Conservation (phyloP, 2,329 filamentous ascomycete species). For the Fonsecaea multimorphosa region DNA sequence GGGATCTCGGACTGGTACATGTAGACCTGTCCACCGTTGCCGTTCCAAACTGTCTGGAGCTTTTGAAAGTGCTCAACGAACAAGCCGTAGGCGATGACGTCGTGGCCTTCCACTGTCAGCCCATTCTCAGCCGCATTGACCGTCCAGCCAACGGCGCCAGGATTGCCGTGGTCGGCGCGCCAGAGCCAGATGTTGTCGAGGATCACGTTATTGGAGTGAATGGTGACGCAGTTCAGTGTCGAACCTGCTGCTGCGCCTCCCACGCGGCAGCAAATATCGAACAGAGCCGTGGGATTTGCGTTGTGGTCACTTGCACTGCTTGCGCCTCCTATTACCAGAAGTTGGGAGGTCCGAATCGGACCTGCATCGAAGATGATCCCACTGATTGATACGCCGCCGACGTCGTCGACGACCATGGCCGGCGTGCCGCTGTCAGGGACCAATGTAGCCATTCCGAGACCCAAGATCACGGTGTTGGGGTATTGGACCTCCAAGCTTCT, state of each 20-base stretch:
- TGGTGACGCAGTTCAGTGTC: not conserved
- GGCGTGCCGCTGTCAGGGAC: constrained; percentile 1
- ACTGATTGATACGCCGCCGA: not conserved
- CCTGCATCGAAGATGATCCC: constrained; percentile 1
- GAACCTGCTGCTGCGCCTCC: not conserved
- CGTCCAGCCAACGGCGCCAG: not conserved
- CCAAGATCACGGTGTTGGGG: not conserved
- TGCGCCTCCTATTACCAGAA: not conserved
- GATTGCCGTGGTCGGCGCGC: not conserved
- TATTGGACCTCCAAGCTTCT: constrained; percentile 1
- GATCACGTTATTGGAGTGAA: constrained; percentile 1
- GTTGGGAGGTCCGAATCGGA: not conserved
- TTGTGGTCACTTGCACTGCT: not conserved
- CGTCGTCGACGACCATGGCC: not conserved
- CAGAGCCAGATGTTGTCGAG: constrained; percentile 6
- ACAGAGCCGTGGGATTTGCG: not conserved
- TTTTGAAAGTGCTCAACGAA: constrained; percentile 3
- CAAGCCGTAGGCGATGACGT: constrained; percentile 1
- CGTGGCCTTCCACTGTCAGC: not conserved
- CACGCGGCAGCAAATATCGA: not conserved
- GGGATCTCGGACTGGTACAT: constrained; percentile 5
- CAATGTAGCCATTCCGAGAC: constrained; percentile 3
- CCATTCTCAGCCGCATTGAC: not conserved
- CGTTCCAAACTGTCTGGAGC: not conserved
- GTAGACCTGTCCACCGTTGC: not conserved